phyloP scores from a whole-genome alignment of 805 yeast genomes.

The Ogataea pignaliae region DNA sequence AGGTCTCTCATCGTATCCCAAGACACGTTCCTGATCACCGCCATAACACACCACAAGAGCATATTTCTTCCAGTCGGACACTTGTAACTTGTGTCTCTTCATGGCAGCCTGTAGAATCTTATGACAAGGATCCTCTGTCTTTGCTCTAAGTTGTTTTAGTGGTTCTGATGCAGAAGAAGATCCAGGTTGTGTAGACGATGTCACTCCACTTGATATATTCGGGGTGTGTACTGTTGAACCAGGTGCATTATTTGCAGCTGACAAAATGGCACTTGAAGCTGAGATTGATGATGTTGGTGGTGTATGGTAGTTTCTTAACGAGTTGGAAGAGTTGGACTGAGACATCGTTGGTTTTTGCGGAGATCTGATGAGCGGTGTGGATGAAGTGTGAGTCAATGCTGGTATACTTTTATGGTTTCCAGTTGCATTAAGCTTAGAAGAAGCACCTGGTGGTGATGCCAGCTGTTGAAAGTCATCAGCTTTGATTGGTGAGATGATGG shows the following conservation, averaged over 20 bases:
- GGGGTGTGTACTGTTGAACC: background rate
- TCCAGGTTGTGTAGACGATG: slow-evolving; percentile 1
- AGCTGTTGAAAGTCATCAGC: slow-evolving; percentile 6
- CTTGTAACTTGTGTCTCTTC: slow-evolving; percentile 73
- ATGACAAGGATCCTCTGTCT: slow-evolving; percentile 87
- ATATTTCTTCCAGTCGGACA: slow-evolving; percentile 82
- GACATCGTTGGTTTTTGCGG: background rate
- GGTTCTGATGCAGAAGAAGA: slow-evolving; percentile 46
- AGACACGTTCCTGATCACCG: slow-evolving; percentile 82
- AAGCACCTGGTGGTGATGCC: background rate
- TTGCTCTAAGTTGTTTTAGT: slow-evolving; percentile 75
- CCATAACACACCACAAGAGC: slow-evolving; percentile 88
- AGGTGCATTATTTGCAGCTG: background rate
- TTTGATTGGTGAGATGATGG: slow-evolving; percentile 14
- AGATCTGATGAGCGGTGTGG: background rate
- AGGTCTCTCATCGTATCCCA: slow-evolving; percentile 84
- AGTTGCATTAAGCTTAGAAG: background rate
- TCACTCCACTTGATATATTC: background rate
- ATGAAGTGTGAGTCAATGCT: background rate
- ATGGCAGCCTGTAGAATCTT: slow-evolving; percentile 84
- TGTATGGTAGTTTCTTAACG: slow-evolving; percentile 10
- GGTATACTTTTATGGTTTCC: background rate
- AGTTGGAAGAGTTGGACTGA: slow-evolving; percentile 26
- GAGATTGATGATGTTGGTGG: background rate
- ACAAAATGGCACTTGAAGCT: background rate